A percentile compares a stretch with the other conserved stretches of the same genome.
phyloP scores from a whole-genome alignment of 495 filamentous ascomycete genomes.

The Penicillium subrubescens region DNA sequence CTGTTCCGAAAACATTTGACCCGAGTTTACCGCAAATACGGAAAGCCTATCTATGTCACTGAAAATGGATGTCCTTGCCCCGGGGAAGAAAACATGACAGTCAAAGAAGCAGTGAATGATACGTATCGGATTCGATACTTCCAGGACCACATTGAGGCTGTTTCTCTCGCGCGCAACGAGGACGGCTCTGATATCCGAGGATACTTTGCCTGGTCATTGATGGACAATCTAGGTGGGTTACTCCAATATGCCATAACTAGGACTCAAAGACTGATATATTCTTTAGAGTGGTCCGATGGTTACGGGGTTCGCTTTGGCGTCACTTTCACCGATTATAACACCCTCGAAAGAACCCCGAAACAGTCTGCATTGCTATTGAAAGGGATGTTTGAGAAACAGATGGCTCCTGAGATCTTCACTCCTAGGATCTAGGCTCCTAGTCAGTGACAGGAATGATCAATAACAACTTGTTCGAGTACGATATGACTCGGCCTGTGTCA shows the following conservation, averaged over 20 bases:
- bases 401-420: not conserved
- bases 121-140: constrained; percentile 70
- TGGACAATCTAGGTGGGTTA: constrained; percentile 51
- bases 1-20: constrained; percentile 71
- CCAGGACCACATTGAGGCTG: constrained; percentile 63
- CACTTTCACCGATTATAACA: constrained; percentile 68
- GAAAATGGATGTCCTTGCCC: constrained; percentile 72
- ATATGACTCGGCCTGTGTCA: not conserved
- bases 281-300: constrained; percentile 59
- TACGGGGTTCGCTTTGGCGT: constrained; percentile 74
- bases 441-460: not conserved
- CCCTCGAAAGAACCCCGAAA: constrained; percentile 28
- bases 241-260: not conserved
- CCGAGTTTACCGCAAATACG: constrained; percentile 72
- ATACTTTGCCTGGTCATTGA: constrained; percentile 73
- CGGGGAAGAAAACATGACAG: constrained; percentile 66
- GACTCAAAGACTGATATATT: not conserved
- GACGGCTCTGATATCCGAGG: constrained; percentile 66
- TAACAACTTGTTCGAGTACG: not conserved
- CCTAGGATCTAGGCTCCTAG: not conserved
- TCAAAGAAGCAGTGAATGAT: constrained; percentile 61
- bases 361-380: constrained; percentile 31
- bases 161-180: constrained; percentile 56
- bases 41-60: constrained; percentile 68
- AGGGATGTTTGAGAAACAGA: constrained; percentile 18